These are phyloP conservation scores for Kwoniella sp. DNA, from an alignment of 768 basidiomycete species.

Conservation along the genomic window DNA sequence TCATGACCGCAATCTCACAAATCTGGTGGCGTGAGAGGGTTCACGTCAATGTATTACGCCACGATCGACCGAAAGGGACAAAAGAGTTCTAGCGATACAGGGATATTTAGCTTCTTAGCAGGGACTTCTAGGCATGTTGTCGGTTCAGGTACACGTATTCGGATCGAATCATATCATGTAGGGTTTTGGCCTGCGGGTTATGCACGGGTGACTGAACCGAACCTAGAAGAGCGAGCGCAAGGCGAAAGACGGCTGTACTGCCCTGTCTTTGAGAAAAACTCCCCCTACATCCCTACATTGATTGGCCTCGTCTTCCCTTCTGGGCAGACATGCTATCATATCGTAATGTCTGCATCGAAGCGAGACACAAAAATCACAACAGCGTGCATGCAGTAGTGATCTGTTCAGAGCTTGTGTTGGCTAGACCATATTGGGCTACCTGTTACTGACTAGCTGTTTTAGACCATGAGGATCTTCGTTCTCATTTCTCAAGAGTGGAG, in stretches of 20 bases:
- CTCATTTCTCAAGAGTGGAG: neutral
- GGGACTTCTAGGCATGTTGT: too few relatives aligned
- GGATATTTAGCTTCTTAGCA: too few relatives aligned
- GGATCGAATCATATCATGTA: too few relatives aligned
- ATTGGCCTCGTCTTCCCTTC: too few relatives aligned
- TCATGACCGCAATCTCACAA: slow-evolving; percentile 4
- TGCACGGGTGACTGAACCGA: too few relatives aligned
- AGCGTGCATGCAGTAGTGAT: neutral
- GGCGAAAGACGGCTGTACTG: neutral
- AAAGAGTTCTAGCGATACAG: neutral
- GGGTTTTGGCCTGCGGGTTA: too few relatives aligned
- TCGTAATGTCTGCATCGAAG: neutral
- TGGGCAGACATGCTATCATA: neutral
- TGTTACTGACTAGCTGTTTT: neutral
- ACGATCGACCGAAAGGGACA: slow-evolving; percentile 10
- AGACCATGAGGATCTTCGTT: neutral
- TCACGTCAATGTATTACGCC: slow-evolving; percentile 20
- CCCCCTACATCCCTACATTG: neutral
- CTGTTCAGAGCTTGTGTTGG: neutral
- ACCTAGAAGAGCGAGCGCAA: neutral
- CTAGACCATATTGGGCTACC: slow-evolving; percentile 1
- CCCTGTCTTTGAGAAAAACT: neutral
- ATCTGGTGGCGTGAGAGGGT: slow-evolving; percentile 9
- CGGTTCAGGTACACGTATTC: neutral
- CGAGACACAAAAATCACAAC: neutral